Base-by-base conservation (phyloP, 768 basidiomycete species). In the Mycena alexandri region DNA sequence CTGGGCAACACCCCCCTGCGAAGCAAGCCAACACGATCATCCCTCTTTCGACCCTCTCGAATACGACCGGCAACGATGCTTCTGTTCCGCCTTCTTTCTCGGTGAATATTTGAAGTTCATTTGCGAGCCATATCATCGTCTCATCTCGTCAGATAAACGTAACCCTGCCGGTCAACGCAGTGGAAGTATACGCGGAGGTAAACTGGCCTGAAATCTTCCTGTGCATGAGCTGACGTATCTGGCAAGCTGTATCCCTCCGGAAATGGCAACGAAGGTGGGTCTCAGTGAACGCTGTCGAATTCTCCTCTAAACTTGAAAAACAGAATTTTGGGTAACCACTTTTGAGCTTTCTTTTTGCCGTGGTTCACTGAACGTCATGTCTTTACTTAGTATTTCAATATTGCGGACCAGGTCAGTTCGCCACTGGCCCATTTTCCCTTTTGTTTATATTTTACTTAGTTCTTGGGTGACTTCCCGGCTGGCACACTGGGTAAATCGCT, bases 71-170 rank as follows among this genome's bases (percentile, higher is more conserved):
- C n/a, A 86, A 89, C 65, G 86, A 89, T n/a, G 90, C 89, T 7
- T 90, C 90, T 41, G 90, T 93, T 3, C 93, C 93, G 29, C 91
- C 92, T 6, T 82, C 81, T 4, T 91, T 93, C 71, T 90, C 90
- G 13, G 91, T 93, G 73, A 52, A 11, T 65, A 41, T 43, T 22
- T 19, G 11, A 2, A 10, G 22, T 4, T 41, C n/a, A n/a, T 38
- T 16, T 11, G 33, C 17, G 34, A 50, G 46, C 24, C 29, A 14
- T 41, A 19, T 47, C 44, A 16, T 17, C 29, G 6, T 29, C 29
- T 25, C 22, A 33, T 50, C 38, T 33, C 17, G 60, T 22, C 61
- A 92, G 92, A 74, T 88, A 61, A 89, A 89, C 61, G 83, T 93
- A 3, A 93, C 89, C 0, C 77, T 93, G 5, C 93, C 93, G 21